Evolutionary conservation across 345 rosid species (phyloP), one percentile per base, ranked within the genome.

Genomic region (Pistacia vera): DNA sequence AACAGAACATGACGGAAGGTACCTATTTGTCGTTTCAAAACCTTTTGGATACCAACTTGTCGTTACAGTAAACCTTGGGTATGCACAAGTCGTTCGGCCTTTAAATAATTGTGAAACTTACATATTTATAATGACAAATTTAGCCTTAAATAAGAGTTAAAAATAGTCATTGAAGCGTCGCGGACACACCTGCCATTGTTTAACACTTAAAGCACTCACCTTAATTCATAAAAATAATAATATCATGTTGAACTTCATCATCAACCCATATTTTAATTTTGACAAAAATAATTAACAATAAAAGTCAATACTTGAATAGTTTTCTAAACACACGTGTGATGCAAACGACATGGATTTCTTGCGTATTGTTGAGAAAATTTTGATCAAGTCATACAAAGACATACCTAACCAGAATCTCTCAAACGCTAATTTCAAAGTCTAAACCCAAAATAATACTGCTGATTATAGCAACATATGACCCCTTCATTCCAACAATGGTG

Each of bases 261-360:
- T 54, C 57, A 54, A 14, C 17, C 5, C 74, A 41, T 41, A 41
- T 41, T 5, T 41, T 8, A 41, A 41, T 41, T 41, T 41, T 41
- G 46, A 41, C 46, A 41, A 41, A 41, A 41, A 30, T 2, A 30
- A 30, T 30, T 71, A 30, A 30, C n/a, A 63, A 11, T 17, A 28
- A 52, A 48, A 59, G 81, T 82, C 85, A 81, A 81, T 49, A 38
- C 61, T 66, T 63, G 72, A 83, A 83, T 77, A 75, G 78, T 28
- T 63, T 78, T 63, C 10, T 55, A 7, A 18, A 11, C 80, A 35
- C 89, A 82, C 84, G 87, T 78, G 89, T 74, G 81, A 70, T 25
- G 38, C 2, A 52, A 38, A 66, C 6, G 54, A 80, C 72, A 57
- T 51, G 1, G 57, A 64, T 36, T 77, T 44, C 66, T 69, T 75